Evolutionary conservation across 2,329 filamentous ascomycete genomes (phyloP), one percentile per base, ranked within the genome.

Genomic region (Phyllosticta citrichinensis): DNA sequence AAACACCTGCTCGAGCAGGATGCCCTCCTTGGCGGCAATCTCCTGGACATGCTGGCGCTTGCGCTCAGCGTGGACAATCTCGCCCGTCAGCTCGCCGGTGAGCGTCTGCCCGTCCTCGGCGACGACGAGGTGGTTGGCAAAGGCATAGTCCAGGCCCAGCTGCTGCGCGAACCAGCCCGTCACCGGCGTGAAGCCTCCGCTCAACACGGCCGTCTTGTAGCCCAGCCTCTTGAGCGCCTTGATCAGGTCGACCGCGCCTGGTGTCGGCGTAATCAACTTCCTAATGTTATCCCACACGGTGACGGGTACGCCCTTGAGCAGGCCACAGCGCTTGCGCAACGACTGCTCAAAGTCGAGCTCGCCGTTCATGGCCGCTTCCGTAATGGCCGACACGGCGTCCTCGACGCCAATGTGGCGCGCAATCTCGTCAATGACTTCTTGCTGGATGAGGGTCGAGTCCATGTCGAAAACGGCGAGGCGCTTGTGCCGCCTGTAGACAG

Each of bases 401-500:
- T 90, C 85, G n/a, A 95, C 82, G 58, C 91, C 89, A 2, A 96
- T 84, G 47, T 88, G 88, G 59, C 88, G 86, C 3, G 94, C 94
- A 61, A 99, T 87, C 68, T 97, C 86, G 74, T 99, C 94, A 71
- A 99, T 97, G 63, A 97, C 92, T 77, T 99, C 94, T 74, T 99
- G 92, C 59, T 93, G 88, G 72, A 99, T 97, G 63, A 99, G 82
- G 0, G 94, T 99, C 74, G 88, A 94, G 77, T 99, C 94, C 94
- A 99, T 99, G 74, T 99, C 94, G 70, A 99, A 99, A 33, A 97
- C 90, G 3, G 93, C 91, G 11, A 97, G 80, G 9, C 93, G 84
- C 66, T 92, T 92, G 74, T 95, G 84, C 27, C 87, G 83, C 62
- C 91, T 81, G 79, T 87, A 91, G 33, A 93, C 79, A 30, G 79